These are phyloP conservation scores for Niveomyces coronatus DNA, from an alignment of 2,329 filamentous ascomycete species.

Conservation along the genomic window DNA sequence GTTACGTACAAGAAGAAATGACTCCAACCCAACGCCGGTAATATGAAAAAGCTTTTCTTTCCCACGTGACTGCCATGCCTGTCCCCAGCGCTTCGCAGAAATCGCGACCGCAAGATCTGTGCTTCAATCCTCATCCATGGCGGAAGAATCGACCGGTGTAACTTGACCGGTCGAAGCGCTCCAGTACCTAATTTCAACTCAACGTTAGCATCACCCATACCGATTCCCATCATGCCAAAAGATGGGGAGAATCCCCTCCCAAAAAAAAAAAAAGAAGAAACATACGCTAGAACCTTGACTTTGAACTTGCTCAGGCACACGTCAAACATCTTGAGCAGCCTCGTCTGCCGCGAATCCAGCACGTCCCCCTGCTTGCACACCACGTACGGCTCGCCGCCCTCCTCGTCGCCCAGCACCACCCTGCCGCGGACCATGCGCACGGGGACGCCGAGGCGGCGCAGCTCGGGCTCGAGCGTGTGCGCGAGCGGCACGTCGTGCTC, in stretches of 20 bases:
- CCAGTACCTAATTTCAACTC: constrained; percentile 43
- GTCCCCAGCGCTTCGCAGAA: constrained; percentile 2
- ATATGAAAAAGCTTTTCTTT: constrained; percentile 2
- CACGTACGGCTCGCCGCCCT: constrained; percentile 52
- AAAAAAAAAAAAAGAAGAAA: constrained; percentile 13
- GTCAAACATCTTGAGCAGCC: constrained; percentile 86
- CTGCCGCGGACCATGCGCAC: constrained; percentile 82
- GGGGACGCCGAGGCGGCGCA: constrained; percentile 82
- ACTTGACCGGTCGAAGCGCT: constrained; percentile 47
- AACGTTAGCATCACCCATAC: neutral
- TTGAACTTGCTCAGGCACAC: constrained; percentile 85
- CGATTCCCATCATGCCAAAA: neutral
- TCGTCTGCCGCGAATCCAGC: constrained; percentile 84
- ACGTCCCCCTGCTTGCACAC: constrained; percentile 80
- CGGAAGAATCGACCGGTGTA: constrained; percentile 38
- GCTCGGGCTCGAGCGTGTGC: constrained; percentile 81
- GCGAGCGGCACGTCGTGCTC: constrained; percentile 81
- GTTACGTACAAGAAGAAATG: constrained; percentile 1
- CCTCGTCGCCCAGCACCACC: constrained; percentile 57
- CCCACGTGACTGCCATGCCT: constrained; percentile 8
- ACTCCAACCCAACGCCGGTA: constrained; percentile 9
- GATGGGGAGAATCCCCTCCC: neutral
- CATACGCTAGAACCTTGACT: constrained; percentile 65
- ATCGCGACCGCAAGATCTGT: neutral
- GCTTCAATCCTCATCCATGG: constrained; percentile 22